Evolutionary conservation across 805 yeast genomes (phyloP), one percentile per base, ranked within the genome.

Genomic region (Kluyveromyces starmeri): DNA sequence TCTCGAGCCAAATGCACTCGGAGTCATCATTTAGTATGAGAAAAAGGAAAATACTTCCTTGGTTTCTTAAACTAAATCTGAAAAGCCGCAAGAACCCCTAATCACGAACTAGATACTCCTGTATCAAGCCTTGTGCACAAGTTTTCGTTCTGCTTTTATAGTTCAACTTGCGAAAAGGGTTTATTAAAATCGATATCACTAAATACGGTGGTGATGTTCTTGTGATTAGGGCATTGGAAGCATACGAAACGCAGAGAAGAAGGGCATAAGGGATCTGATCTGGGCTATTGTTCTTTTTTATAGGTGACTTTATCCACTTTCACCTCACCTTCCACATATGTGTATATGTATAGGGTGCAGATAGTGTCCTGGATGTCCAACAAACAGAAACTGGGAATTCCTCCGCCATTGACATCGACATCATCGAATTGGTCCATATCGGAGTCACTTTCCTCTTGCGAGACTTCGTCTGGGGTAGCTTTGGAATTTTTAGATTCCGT

Each of bases 1-100:
- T 82, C 95, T 85, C 94, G 95, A 86, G 96, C 95, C 96, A 86
- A 86, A 86, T 86, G 96, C 96, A 84, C 95, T 86, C 96, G 65
- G 65, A 48, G 79, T 83, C 95, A 83, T 83, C 95, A 83, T 74
- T 42, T 60, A 49, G 44, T 32, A 41, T 37, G 28, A 23, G 40
- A 52, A 42, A n/a, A 48, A 47, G 59, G 55, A 54, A 53, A 51
- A 45, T 44, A 54, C 58, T 53, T 52, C 58, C 58, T 50, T 46
- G 39, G 40, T 39, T 34, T 38, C 32, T 36, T 41, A 24, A 7
- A 14, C 9, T 15, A 34, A 12, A 25, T 15, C 7, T 12, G 5
- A 18, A 26, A 21, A 21, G 22, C 29, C 40, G 29, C n/a, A n/a
- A n/a, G n/a, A n/a, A n/a, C n/a, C n/a, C n/a, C 32, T 15, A 7